Conservation (phyloP, 2,329 filamentous ascomycete genomes). For the Capronia americana region DNA sequence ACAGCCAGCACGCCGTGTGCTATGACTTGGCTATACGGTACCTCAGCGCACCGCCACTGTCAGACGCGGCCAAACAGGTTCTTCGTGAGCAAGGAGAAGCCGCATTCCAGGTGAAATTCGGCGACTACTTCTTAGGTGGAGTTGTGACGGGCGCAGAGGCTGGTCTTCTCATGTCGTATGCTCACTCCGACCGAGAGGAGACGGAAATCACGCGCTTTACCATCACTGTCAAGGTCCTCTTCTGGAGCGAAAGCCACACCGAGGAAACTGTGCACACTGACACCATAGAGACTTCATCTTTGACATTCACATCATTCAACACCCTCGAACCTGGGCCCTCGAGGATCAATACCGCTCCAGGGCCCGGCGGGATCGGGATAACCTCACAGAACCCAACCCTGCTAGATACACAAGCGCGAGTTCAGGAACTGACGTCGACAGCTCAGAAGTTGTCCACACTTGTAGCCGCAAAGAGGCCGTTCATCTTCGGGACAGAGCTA, state of each 20-base stretch:
- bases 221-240: background rate
- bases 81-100: background rate
- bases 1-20: background rate
- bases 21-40: background rate
- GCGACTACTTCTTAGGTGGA: background rate
- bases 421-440: background rate
- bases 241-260: background rate
- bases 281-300: background rate
- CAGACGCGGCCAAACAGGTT: background rate
- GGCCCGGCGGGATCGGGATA: background rate
- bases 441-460: background rate
- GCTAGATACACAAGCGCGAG: background rate
- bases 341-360: background rate
- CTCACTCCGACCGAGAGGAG: background rate
- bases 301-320: background rate
- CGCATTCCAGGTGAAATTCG: background rate
- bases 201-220: background rate
- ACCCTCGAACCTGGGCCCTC: background rate
- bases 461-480: background rate
- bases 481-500: background rate
- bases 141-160: background rate
- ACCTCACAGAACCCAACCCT: background rate
- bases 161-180: background rate
- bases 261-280: background rate
- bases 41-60: background rate